Evolutionary conservation across 2,329 filamentous ascomycete species (phyloP), one percentile per base, ranked within the genome.

Genomic region (Periconia digitata): DNA sequence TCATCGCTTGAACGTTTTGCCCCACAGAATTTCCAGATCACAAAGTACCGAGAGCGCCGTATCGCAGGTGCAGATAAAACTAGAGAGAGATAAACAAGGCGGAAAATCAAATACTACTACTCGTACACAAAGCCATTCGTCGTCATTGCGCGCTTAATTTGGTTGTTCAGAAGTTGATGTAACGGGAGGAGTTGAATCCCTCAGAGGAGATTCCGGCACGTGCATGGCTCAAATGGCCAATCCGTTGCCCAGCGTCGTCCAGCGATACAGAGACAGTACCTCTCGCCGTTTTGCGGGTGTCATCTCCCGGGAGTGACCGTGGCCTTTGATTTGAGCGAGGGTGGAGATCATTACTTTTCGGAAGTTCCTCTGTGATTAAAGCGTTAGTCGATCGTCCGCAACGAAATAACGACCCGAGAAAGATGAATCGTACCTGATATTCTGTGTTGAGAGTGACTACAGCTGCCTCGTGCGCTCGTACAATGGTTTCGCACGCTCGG

Each of bases 391-490:
- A n/a, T n/a, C n/a, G n/a, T n/a, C n/a, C n/a, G n/a, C n/a, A n/a
- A n/a, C n/a, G n/a, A n/a, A n/a, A n/a, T n/a, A n/a, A n/a, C 13
- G n/a, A 20, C 16, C 34, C 24, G 24, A 32, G 36, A 1, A 12
- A 24, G 18, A 10, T 40, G 32, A 23, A 20, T 12, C 56, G 18
- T 56, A 91, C 90, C 82, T 95, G 91, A 72, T 96, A 96, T 73
- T 96, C 90, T 2, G 91, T 95, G 68, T 90, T 94, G 49, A 96
- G 77, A n/a, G 91, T 96, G 48, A 95, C 91, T 8, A 95, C 89
- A 65, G 90, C 95, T n/a, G 90, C 91, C 70, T 96, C 92, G 63
- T 96, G 91, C 4, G 92, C 92, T 40, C 91, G 83, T 16, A 96
- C 89, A 58, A 96, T 95, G 1, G 89, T 95, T 76, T 96, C 91